phyloP scores from a whole-genome alignment of 140 eudicot species.

The Stevia rebaudiana region DNA sequence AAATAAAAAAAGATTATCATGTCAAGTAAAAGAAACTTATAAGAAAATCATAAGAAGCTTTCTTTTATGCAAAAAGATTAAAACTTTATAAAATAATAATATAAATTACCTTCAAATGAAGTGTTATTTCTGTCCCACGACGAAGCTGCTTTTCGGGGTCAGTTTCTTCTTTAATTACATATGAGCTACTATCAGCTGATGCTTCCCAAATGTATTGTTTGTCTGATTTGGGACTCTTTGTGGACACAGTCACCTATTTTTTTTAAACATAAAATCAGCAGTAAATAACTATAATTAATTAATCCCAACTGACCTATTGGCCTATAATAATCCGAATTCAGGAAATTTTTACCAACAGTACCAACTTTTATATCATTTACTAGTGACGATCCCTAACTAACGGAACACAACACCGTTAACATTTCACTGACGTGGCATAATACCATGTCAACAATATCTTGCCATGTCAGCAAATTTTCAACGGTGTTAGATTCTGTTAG shows the following conservation, averaged over 20 bases:
- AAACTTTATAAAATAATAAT: neutral
- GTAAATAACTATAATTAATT: neutral
- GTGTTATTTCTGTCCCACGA: slow-evolving; percentile 91
- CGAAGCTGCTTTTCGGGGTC: slow-evolving; percentile 66
- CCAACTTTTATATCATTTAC: too few relatives aligned
- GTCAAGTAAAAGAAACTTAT: neutral
- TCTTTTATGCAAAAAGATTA: neutral
- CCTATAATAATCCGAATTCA: too few relatives aligned
- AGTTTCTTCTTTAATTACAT: slow-evolving; percentile 70
- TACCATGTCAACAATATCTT: too few relatives aligned
- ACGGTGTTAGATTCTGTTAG: too few relatives aligned
- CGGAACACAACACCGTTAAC: too few relatives aligned
- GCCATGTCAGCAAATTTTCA: too few relatives aligned
- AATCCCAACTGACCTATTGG: too few relatives aligned
- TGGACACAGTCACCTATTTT: slow-evolving; percentile 70
- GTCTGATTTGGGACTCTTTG: slow-evolving; percentile 84
- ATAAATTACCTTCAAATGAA: slow-evolving; percentile 65
- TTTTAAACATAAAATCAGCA: neutral
- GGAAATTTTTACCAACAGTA: too few relatives aligned
- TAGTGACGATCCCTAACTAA: too few relatives aligned
- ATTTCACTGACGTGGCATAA: too few relatives aligned
- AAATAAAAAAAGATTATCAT: neutral
- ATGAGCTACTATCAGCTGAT: slow-evolving; percentile 76
- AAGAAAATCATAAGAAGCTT: neutral
- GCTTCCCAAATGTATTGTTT: slow-evolving; percentile 96